phyloP scores from a whole-genome alignment of 148 eudicot species.

The Persicaria tinctoria region DNA sequence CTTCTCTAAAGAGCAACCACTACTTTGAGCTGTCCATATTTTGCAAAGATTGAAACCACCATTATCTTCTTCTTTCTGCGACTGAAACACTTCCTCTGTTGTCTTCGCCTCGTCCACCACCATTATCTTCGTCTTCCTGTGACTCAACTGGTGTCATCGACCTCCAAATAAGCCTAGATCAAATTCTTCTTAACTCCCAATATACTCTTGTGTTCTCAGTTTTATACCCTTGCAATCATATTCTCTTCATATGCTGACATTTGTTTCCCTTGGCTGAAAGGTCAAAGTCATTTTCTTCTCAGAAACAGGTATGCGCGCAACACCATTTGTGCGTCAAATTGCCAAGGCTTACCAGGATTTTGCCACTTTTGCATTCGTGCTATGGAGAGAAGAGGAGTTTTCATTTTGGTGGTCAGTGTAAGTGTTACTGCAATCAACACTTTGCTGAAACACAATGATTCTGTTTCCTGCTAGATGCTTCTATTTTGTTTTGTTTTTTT shows the following conservation, averaged over 20 bases:
- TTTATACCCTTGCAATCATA: neutral
- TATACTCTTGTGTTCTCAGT: neutral
- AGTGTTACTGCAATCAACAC: conserved; percentile 22
- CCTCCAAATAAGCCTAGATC: neutral
- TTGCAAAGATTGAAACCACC: too few species aligned
- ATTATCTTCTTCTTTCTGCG: too few species aligned
- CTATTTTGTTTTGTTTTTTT: too few species aligned
- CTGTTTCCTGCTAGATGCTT: neutral
- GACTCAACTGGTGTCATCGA: neutral
- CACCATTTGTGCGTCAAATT: conserved; percentile 76
- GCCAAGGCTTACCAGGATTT: conserved; percentile 68
- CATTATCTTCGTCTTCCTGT: too few species aligned
- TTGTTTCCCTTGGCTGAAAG: conserved; percentile 27
- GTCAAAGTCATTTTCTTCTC: conserved; percentile 87
- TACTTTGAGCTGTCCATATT: too few species aligned
- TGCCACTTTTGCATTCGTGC: conserved; percentile 77
- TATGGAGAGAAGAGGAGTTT: conserved; percentile 80
- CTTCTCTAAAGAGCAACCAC: too few species aligned
- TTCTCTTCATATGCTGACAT: conserved; percentile 4
- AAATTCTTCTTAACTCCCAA: neutral
- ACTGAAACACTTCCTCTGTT: too few species aligned
- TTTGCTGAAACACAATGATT: neutral
- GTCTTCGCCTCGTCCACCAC: too few species aligned
- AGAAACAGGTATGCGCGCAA: conserved; percentile 84
- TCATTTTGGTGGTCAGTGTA: conserved; percentile 79